These are phyloP conservation scores for Aquilaria agallochum DNA, from an alignment of 441 rosid species.

Conservation along the genomic window DNA sequence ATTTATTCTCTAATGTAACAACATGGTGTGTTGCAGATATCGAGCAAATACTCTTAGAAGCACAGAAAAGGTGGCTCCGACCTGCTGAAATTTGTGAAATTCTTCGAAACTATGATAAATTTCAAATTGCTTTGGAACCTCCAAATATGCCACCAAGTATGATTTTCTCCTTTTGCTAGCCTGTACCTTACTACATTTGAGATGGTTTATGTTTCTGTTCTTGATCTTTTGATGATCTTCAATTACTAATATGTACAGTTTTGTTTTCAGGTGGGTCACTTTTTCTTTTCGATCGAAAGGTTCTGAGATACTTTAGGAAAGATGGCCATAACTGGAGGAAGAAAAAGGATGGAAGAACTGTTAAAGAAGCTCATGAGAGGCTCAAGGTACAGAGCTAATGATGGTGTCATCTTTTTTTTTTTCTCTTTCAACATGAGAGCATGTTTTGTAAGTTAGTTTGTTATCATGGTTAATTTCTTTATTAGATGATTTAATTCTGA, in stretches of 20 bases:
- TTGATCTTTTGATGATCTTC: neutral
- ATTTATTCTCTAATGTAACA: neutral
- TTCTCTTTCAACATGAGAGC: neutral
- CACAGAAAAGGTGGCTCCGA: constrained; percentile 86
- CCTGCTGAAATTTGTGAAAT: constrained; percentile 96
- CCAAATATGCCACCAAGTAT: constrained; percentile 69
- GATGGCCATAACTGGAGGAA: constrained; percentile 99
- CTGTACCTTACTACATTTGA: neutral
- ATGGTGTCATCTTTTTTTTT: neutral
- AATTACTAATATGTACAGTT: no score
- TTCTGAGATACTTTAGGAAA: constrained; percentile 87
- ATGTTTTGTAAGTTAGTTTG: neutral
- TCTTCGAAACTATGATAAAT: constrained; percentile 53
- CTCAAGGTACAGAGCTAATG: constrained; percentile 56
- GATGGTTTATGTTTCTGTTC: neutral
- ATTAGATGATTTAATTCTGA: constrained; percentile 1
- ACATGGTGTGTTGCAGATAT: constrained; percentile 50
- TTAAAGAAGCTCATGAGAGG: constrained; percentile 98
- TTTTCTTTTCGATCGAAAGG: constrained; percentile 92
- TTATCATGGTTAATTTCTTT: neutral
- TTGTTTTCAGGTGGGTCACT: constrained; percentile 80
- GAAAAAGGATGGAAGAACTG: constrained; percentile 92
- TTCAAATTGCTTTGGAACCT: constrained; percentile 75
- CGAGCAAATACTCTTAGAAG: constrained; percentile 69
- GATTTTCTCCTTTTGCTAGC: constrained; percentile 8